Conservation (phyloP, 305 asterid species). For the Solanum hybrid region DNA sequence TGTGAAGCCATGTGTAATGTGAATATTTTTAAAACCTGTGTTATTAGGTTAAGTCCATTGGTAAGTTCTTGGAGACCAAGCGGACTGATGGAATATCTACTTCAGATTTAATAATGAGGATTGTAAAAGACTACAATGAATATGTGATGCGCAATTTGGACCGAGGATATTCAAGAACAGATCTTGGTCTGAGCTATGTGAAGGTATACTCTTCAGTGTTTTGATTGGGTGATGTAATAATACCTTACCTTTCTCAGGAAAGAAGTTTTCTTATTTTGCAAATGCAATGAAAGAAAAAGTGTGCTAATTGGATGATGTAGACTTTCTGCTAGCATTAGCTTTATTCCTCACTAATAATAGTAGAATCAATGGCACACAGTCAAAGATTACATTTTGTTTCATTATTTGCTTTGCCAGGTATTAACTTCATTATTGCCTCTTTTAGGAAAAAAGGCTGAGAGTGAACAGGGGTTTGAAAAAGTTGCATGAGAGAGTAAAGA, state of each 20-base stretch:
- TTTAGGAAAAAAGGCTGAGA: slow-evolving; percentile 54
- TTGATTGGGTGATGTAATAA: neutral
- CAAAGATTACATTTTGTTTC: neutral
- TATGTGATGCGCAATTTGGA: slow-evolving; percentile 72
- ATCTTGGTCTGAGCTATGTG: slow-evolving; percentile 60
- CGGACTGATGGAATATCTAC: slow-evolving; percentile 60
- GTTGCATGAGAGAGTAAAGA: slow-evolving; percentile 57
- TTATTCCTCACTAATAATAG: neutral
- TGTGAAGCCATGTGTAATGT: neutral
- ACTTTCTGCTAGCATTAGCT: neutral
- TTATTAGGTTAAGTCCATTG: slow-evolving; percentile 45
- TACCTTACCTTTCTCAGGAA: neutral
- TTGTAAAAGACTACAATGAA: slow-evolving; percentile 56
- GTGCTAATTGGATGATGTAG: neutral
- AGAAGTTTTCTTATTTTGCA: neutral
- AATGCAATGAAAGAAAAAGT: neutral
- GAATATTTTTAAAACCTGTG: slow-evolving; percentile 1
- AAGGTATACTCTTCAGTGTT: slow-evolving; percentile 25
- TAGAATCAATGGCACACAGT: neutral
- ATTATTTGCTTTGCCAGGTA: neutral
- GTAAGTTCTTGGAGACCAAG: slow-evolving; percentile 54
- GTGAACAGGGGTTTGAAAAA: slow-evolving; percentile 45
- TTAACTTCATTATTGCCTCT: slow-evolving; percentile 10
- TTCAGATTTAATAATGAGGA: slow-evolving; percentile 57
- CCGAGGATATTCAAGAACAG: slow-evolving; percentile 58